Evolutionary conservation across 2,329 filamentous ascomycete species (phyloP).

Genomic region (Chalara sp.): DNA sequence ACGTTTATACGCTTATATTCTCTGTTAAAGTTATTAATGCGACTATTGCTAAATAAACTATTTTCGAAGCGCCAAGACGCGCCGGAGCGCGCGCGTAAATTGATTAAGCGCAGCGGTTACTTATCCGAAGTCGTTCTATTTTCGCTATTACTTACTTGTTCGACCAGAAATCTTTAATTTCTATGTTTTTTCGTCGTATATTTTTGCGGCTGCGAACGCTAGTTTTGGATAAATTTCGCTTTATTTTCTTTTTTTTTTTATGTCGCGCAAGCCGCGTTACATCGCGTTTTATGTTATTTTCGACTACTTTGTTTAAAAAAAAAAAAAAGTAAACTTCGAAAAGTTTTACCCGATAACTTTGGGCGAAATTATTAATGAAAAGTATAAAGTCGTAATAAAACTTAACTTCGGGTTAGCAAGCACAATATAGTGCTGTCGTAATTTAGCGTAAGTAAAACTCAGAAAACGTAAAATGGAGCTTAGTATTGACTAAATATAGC

Average conservation of each 20-base stretch:
- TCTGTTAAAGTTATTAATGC: no score
- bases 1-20: no score
- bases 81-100: conserved; percentile 6
- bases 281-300: conserved; percentile 13
- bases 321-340: conserved; percentile 15
- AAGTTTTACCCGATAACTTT: conserved; percentile 19
- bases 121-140: conserved; percentile 8
- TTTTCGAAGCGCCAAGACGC: no score
- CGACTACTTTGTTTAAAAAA: conserved; percentile 16
- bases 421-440: conserved; percentile 38
- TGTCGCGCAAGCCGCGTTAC: conserved; percentile 11
- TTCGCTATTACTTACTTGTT: conserved; percentile 11
- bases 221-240: conserved; percentile 14
- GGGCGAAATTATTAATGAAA: conserved; percentile 21
- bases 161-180: conserved; percentile 9
- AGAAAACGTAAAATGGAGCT: conserved; percentile 7
- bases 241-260: conserved; percentile 13
- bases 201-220: conserved; percentile 15
- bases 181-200: conserved; percentile 15
- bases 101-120: conserved; percentile 2
- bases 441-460: conserved; percentile 23
- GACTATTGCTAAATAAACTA: no score
- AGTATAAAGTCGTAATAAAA: conserved; percentile 35
- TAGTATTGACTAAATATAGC: conserved; percentile 16
- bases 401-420: conserved; percentile 36